These are phyloP conservation scores for Vachellia collinsii DNA, from an alignment of 306 rosid genomes.

Conservation along the genomic window DNA sequence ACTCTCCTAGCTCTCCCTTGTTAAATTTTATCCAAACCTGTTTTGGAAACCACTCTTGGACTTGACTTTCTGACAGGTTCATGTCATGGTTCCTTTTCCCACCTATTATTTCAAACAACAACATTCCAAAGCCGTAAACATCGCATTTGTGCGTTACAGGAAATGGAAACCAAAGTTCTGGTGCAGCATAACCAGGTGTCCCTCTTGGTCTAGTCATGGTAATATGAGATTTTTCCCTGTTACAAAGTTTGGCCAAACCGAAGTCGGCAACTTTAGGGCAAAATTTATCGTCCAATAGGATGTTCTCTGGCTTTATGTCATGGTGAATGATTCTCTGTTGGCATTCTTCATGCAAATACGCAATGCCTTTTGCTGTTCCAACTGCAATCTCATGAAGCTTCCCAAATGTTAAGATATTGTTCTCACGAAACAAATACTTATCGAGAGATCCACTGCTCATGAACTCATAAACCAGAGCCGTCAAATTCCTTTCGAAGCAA, in stretches of 20 bases:
- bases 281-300: not conserved
- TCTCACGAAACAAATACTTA: constrained; percentile 33
- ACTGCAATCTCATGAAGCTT: constrained; percentile 42
- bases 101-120: not conserved
- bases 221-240: not conserved
- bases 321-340: not conserved
- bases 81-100: constrained; percentile 35
- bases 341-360: not conserved
- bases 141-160: not conserved
- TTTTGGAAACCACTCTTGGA: constrained; percentile 45
- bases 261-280: constrained; percentile 3
- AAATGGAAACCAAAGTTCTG: not conserved
- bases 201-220: not conserved
- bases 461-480: constrained; percentile 46
- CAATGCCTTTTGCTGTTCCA: constrained; percentile 43
- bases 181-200: not conserved
- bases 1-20: not conserved
- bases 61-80: constrained; percentile 25
- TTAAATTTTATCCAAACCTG: constrained; percentile 36
- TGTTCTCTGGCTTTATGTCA: not conserved
- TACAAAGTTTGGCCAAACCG: not conserved
- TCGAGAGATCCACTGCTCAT: constrained; percentile 39
- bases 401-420: constrained; percentile 22
- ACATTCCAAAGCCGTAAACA: not conserved
- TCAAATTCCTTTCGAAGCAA: constrained; percentile 36